Percentiles rank a stretch among this genome's conserved stretches.
phyloP scores from a whole-genome alignment of 441 rosid species.

The Iberis amara region DNA sequence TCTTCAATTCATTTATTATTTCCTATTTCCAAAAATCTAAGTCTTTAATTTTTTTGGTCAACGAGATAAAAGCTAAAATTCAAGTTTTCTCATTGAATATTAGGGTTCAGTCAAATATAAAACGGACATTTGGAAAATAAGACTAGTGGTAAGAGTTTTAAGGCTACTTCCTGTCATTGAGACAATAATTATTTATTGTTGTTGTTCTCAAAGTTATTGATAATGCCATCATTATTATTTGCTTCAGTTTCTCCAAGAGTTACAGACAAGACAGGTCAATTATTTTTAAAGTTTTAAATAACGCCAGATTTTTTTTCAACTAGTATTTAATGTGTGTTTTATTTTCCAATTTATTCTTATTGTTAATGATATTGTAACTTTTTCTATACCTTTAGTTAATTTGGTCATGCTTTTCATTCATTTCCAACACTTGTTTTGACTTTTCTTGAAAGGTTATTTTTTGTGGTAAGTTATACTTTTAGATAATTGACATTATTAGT shows the following conservation, averaged over 20 bases:
- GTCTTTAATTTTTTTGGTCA: conserved; percentile 14
- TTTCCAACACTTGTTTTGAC: conserved; percentile 13
- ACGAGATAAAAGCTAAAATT: conserved; percentile 6
- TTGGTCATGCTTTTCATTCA: conserved; percentile 17
- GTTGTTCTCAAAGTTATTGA: conserved; percentile 22
- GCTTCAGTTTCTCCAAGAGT: conserved; percentile 28
- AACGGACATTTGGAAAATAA: conserved; percentile 19
- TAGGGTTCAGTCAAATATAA: conserved; percentile 14
- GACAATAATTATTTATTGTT: conserved; percentile 5
- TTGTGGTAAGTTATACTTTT: neutral
- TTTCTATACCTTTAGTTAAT: neutral
- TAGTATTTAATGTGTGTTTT: conserved; percentile 14
- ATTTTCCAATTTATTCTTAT: neutral
- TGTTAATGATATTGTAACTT: neutral
- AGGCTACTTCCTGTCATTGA: conserved; percentile 15
- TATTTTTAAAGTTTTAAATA: conserved; percentile 2
- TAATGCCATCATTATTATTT: conserved; percentile 24
- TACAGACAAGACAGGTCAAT: conserved; percentile 30
- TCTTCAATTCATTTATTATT: conserved; percentile 12
- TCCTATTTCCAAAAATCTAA: conserved; percentile 10
- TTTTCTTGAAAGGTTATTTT: neutral
- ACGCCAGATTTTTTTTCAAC: conserved; percentile 25
- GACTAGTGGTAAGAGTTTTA: conserved; percentile 20
- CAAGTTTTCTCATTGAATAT: conserved; percentile 3
- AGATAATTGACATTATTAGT: neutral